A percentile compares a stretch with the other conserved stretches of the same genome.
Evolutionary conservation across 2,329 filamentous ascomycete genomes (phyloP).

Genomic region (Cladophialophora carrionii): DNA sequence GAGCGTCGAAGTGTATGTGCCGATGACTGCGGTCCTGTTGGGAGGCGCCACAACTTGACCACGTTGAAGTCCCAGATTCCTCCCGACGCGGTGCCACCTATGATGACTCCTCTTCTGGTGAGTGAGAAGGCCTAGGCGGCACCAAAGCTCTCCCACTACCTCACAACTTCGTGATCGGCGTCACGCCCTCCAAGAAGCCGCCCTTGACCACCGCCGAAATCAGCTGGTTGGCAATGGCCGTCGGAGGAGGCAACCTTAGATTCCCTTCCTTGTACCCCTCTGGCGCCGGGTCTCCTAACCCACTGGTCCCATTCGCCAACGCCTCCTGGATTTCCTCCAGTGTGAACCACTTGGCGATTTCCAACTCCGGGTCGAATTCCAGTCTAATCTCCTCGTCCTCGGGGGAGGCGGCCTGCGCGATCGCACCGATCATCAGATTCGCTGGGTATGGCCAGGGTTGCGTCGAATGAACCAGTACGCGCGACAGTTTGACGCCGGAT

Average conservation of each 20-base stretch:
- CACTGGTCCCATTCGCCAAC: constrained; percentile 67
- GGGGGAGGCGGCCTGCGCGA: constrained; percentile 77
- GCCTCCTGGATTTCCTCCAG: constrained; percentile 80
- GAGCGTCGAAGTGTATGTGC: background rate
- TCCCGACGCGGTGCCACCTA: background rate
- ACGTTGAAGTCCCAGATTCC: background rate
- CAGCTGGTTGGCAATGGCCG: constrained; percentile 90
- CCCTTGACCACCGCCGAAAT: constrained; percentile 73
- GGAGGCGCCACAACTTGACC: background rate
- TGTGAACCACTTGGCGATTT: constrained; percentile 85
- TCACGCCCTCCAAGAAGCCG: constrained; percentile 67
- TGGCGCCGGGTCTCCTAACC: constrained; percentile 66
- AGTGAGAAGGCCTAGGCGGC: background rate
- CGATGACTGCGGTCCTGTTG: background rate
- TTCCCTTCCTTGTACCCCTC: constrained; percentile 74
- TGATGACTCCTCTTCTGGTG: background rate
- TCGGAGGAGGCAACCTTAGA: constrained; percentile 78
- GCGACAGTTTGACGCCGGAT: constrained; percentile 72
- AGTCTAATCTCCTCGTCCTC: constrained; percentile 79
- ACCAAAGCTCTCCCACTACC: background rate
- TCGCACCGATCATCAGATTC: constrained; percentile 82
- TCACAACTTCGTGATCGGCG: constrained; percentile 50
- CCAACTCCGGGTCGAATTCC: constrained; percentile 86
- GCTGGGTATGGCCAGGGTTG: constrained; percentile 88
- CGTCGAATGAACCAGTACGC: constrained; percentile 79